phyloP scores from a whole-genome alignment of 1,284 basidiomycete species.

The Retiboletus flavoniger region DNA sequence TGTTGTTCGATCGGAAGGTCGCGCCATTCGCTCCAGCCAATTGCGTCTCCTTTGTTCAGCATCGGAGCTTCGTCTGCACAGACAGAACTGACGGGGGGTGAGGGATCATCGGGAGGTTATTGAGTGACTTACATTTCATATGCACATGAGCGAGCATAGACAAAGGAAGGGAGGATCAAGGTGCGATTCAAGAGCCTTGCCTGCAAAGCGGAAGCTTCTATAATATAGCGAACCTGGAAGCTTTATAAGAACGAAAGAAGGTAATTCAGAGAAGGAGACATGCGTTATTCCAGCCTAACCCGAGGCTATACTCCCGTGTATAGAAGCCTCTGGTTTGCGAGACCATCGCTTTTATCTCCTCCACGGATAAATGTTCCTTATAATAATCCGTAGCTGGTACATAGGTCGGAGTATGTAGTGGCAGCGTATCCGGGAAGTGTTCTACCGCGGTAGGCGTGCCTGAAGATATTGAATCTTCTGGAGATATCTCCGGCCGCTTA shows the following conservation, averaged over 20 bases:
- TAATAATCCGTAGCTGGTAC: neutral
- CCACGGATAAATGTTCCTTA: slow-evolving; percentile 18
- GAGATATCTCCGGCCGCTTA: neutral
- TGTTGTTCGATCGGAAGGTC: slow-evolving; percentile 37
- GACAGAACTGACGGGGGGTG: slow-evolving; percentile 15
- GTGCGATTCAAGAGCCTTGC: slow-evolving; percentile 39
- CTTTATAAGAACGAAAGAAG: neutral
- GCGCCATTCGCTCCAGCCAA: slow-evolving; percentile 36
- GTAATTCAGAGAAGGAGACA: slow-evolving; percentile 4
- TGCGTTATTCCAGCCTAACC: slow-evolving; percentile 41
- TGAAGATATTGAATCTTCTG: neutral
- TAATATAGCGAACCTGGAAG: slow-evolving; percentile 38
- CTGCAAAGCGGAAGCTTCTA: slow-evolving; percentile 40
- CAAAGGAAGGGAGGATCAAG: slow-evolving; percentile 39
- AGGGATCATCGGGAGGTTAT: neutral
- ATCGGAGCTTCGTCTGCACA: slow-evolving; percentile 37
- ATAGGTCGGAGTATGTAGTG: neutral
- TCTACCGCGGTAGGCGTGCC: neutral
- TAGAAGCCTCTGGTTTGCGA: slow-evolving; percentile 38
- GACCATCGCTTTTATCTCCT: slow-evolving; percentile 28
- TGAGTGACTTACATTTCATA: slow-evolving; percentile 29
- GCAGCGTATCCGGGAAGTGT: neutral
- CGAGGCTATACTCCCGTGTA: slow-evolving; percentile 38
- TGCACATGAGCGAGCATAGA: slow-evolving; percentile 43
- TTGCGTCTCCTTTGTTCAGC: slow-evolving; percentile 39